Base-by-base conservation (phyloP, 768 basidiomycete species). In the Krasilnikovozyma curviuscula region DNA sequence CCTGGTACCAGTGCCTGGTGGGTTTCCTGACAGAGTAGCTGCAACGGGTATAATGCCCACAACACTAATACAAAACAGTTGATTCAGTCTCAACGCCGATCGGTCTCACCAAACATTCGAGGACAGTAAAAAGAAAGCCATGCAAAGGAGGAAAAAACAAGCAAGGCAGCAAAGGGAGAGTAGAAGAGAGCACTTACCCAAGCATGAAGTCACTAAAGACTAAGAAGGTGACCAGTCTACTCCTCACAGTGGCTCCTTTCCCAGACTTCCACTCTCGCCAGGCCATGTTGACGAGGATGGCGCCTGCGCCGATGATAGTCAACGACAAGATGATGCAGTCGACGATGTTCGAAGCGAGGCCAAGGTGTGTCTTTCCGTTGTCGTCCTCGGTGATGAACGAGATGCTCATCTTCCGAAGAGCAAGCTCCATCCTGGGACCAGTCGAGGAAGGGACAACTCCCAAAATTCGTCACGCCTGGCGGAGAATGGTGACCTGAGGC, bases 201-300 rank as follows among this genome's bases (percentile, higher is more conserved):
- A 52, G 46, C 7, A 34, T 18, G 16, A 52, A 34, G 23, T 52
- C 50, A 12, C 50, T 46, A 23, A 47, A 43, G 7, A 52, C 50
- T 27, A 52, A 35, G 34, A 47, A 52, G 32, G 48, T 39, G 16
- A 52, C 50, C n/a, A 52, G 40, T 16, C 50, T 24, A 29, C 31
- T 35, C n/a, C 50, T 32, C 5, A 52, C 45, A 2, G 50, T 52
- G 1, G 45, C 42, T 12, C 50, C 50, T 29, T 47, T 47, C n/a
- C 46, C 50, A 23, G 41, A 39, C 29, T 25, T 46, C 23, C 37
- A 52, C 45, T 52, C 50, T 30, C 48, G 42, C 10, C 8, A 19
- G 18, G 43, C 19, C 19, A 52, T 46, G 23, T 29, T 27, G 25
- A 43, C 19, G 27, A 52, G 46, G 28, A 52, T 40, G 30, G 33